Evolutionary conservation across 2,329 filamentous ascomycete genomes (phyloP).

Genomic region (Tolypocladium amazonense): DNA sequence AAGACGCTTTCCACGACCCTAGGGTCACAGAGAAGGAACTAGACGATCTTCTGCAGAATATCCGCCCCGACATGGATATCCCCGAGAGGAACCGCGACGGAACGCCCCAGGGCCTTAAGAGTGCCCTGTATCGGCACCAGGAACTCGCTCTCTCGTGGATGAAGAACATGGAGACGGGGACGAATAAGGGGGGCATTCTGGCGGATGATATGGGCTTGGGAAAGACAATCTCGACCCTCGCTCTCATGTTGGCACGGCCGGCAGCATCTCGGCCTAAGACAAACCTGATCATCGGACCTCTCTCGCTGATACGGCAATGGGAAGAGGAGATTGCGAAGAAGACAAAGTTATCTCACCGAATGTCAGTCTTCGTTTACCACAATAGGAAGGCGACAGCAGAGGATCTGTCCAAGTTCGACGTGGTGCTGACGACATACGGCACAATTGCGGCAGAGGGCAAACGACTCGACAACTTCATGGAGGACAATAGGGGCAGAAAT

Average conservation of each 20-base stretch:
- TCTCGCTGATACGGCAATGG: conserved; percentile 77
- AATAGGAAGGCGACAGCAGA: conserved; percentile 50
- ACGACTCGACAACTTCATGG: conserved; percentile 42
- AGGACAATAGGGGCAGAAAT: conserved; percentile 31
- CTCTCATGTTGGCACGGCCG: conserved; percentile 62
- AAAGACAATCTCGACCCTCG: conserved; percentile 77
- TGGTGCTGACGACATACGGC: conserved; percentile 80
- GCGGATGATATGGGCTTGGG: conserved; percentile 92
- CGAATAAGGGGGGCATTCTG: conserved; percentile 78
- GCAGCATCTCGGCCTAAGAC: conserved; percentile 44
- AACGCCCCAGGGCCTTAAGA: conserved; percentile 59
- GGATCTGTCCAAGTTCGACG: conserved; percentile 57
- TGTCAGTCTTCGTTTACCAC: conserved; percentile 63
- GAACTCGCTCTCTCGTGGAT: conserved; percentile 77
- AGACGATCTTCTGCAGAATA: conserved; percentile 59
- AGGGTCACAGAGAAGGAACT: conserved; percentile 49
- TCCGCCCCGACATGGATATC: conserved; percentile 60
- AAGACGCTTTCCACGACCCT: conserved; percentile 26
- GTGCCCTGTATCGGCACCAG: conserved; percentile 70
- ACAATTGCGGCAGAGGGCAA: conserved; percentile 57
- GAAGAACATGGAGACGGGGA: conserved; percentile 64
- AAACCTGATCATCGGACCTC: conserved; percentile 72
- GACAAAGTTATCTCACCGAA: conserved; percentile 44
- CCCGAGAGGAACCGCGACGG: conserved; percentile 51
- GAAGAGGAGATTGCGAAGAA: conserved; percentile 67